Base-by-base conservation (phyloP, 495 filamentous ascomycete species). In the Penicillium longicatenatum region DNA sequence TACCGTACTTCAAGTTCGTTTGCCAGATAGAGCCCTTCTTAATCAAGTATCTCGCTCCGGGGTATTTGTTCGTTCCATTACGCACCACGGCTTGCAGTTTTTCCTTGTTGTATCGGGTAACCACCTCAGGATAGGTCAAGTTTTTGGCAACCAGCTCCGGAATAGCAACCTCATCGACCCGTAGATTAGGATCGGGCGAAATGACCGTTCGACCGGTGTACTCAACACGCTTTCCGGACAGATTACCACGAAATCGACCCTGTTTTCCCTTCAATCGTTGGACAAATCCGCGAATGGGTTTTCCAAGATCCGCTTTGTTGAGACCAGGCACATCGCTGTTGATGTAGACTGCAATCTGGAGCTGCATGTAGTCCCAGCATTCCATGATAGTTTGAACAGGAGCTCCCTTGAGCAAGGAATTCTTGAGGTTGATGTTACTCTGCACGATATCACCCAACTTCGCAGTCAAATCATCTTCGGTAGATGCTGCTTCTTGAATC, bases 141-240 rank as follows among this genome's bases (percentile, higher is more conserved):
- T 93, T 96, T 73, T 89, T 93, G 8, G 94, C 94, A 11, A 98
- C 93, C 19, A 92, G 79, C 54, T 88, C 79, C 0, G 94, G 94
- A 19, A 98, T 86, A 4, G 93, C 95, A 39, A 98, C 95, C 71
- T 98, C 85, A 57, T 98, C 91, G 50, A 98, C 93, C 29, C 89
- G 84, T 44, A 98, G 70, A 58, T 98, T 98, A 5, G 94, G 95
- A 72, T 98, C 94, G 0, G 94, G 94, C 0, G 92, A 96, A 69
- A 98, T 98, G 70, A 98, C 94, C 2, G 94, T 98, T 61, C 94
- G 86, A 17, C 92, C 95, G 21, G 95, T 98, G 72, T 97, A 98
- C 68, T 98, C 93, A 37, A 98, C 94, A 83, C 94, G 95, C 73
- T 98, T 98, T 67, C 94, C 94, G 0, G 92, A 97, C 54, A 98